phyloP scores from a whole-genome alignment of 1,284 basidiomycete species.

The Mycena citricolor region DNA sequence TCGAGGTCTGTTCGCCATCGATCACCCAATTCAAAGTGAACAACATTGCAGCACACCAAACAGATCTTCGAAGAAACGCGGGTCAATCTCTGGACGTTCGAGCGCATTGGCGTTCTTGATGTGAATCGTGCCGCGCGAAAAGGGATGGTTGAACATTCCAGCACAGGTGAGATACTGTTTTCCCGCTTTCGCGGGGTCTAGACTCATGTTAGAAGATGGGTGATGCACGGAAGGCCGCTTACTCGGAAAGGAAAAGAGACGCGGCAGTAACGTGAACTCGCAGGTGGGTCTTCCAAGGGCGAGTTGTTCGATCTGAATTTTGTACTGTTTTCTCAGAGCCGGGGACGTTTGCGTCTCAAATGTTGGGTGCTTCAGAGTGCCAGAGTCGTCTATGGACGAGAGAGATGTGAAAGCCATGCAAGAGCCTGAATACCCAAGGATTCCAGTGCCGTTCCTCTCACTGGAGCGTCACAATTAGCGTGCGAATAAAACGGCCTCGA shows the following conservation, averaged over 20 bases:
- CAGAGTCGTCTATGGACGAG: constrained; percentile 16
- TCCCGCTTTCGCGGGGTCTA: constrained; percentile 29
- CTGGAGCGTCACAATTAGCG: neutral
- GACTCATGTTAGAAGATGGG: neutral
- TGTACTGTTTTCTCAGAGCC: constrained; percentile 36
- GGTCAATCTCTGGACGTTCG: constrained; percentile 44
- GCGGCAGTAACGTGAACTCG: constrained; percentile 30
- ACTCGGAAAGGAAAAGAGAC: constrained; percentile 28
- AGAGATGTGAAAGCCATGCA: neutral
- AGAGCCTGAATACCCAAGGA: neutral
- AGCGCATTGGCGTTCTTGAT: constrained; percentile 38
- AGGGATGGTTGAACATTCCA: constrained; percentile 32
- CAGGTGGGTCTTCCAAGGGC: constrained; percentile 26
- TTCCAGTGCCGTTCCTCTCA: neutral
- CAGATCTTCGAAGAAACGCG: constrained; percentile 47
- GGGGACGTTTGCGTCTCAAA: constrained; percentile 22
- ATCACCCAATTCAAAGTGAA: neutral
- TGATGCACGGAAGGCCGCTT: constrained; percentile 6
- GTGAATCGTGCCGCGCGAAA: constrained; percentile 44
- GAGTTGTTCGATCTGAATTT: constrained; percentile 34
- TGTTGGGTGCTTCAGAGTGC: constrained; percentile 23
- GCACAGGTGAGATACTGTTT: constrained; percentile 37
- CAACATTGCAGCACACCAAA: constrained; percentile 41
- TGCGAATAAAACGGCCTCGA: too few relatives aligned
- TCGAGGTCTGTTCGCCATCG: constrained; percentile 33